These are phyloP conservation scores for Artemisia argyi DNA, from an alignment of 129 eudicot species.

Conservation along the genomic window DNA sequence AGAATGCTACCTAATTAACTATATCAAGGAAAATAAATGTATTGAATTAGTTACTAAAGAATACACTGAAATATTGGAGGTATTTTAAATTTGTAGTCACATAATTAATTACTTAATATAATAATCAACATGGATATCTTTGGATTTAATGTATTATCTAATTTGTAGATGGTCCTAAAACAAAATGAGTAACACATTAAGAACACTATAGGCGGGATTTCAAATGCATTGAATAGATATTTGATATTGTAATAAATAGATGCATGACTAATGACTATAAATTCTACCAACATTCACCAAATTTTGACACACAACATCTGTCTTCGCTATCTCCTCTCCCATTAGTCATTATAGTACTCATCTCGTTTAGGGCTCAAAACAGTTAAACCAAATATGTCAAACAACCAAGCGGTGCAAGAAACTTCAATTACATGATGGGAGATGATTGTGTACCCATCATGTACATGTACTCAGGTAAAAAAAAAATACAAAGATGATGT, in stretches of 20 bases:
- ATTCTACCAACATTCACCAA: not conserved
- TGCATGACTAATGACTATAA: not conserved
- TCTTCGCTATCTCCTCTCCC: not conserved
- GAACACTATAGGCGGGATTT: not conserved
- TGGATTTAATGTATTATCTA: not conserved
- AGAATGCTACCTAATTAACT: too few relatives aligned
- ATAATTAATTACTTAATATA: too few relatives aligned
- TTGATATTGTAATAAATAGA: not conserved
- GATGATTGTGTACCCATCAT: not conserved
- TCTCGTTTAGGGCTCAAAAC: too few relatives aligned
- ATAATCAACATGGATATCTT: not conserved
- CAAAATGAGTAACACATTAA: not conserved
- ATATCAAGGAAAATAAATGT: too few relatives aligned
- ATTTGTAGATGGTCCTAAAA: not conserved
- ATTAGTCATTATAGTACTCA: too few relatives aligned
- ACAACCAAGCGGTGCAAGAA: not conserved
- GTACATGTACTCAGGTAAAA: too few relatives aligned
- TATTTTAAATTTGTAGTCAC: too few relatives aligned
- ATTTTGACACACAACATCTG: not conserved
- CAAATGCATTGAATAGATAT: not conserved
- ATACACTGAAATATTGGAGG: too few relatives aligned
- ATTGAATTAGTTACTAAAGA: too few relatives aligned
- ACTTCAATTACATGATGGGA: not conserved
- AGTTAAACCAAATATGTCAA: too few relatives aligned
- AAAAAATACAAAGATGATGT: too few relatives aligned